Conservation (phyloP, 768 basidiomycete species). For the Coprinopsis strossmayeri region DNA sequence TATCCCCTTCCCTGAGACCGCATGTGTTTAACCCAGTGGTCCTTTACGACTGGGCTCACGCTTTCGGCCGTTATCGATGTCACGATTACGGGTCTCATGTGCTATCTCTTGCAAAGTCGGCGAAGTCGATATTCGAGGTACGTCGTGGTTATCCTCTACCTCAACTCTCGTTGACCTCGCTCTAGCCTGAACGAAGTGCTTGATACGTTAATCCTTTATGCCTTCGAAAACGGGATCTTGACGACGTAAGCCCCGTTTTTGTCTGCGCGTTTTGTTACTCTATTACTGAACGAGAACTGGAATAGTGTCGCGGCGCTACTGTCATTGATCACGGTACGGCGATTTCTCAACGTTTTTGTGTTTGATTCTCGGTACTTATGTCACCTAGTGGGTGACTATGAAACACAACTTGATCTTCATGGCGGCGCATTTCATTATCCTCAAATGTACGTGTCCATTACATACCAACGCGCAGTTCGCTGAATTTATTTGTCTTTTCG, state of each 20-base stretch:
- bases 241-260: conserved; percentile 29
- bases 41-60: conserved; percentile 46
- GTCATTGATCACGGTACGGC: conserved; percentile 44
- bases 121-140: conserved; percentile 32
- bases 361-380: neutral
- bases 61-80: conserved; percentile 43
- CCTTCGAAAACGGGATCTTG: conserved; percentile 47
- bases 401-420: conserved; percentile 37
- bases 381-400: conserved; percentile 39
- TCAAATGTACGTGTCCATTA: conserved; percentile 27
- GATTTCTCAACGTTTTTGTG: neutral
- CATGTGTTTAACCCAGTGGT: conserved; percentile 29
- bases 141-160: conserved; percentile 5
- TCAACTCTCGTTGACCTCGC: neutral
- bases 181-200: conserved; percentile 40
- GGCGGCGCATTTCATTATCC: conserved; percentile 41
- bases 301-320: conserved; percentile 38
- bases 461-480: neutral
- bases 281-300: conserved; percentile 14
- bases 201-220: conserved; percentile 39
- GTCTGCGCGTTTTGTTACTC: neutral
- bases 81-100: conserved; percentile 38
- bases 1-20: neutral
- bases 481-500: too few species aligned
- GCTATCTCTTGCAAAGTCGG: conserved; percentile 32